Percentiles rank a stretch among this genome's conserved stretches.
Conservation (phyloP, 108 stramenopile genomes). For the Schizochytrium sp. region DNA sequence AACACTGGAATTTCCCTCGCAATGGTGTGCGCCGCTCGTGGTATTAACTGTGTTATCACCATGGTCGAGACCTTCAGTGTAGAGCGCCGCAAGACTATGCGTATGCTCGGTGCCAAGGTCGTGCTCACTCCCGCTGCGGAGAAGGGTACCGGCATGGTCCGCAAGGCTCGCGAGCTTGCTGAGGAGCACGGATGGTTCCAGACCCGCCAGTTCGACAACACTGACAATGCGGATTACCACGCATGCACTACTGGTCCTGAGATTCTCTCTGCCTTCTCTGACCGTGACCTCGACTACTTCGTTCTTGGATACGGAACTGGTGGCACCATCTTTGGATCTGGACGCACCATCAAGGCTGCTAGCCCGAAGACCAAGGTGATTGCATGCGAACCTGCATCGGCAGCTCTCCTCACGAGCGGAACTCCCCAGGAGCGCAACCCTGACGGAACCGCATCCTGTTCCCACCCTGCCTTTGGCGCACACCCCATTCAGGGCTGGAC, state of each 20-base stretch:
- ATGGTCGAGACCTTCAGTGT: conserved; percentile 91
- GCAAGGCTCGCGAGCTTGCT: conserved; percentile 84
- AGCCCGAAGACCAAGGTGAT: conserved; percentile 79
- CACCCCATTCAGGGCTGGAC: conserved; percentile 80
- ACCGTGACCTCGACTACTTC: conserved; percentile 84
- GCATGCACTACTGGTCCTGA: conserved; percentile 71
- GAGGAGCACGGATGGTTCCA: conserved; percentile 77
- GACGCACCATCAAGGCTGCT: conserved; percentile 79
- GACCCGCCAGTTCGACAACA: conserved; percentile 93
- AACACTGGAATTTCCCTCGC: conserved; percentile 92
- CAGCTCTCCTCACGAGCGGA: conserved; percentile 79
- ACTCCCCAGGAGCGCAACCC: conserved; percentile 74
- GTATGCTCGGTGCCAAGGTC: conserved; percentile 81
- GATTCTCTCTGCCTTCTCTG: conserved; percentile 74
- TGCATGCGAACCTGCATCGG: conserved; percentile 79
- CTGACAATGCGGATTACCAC: conserved; percentile 90
- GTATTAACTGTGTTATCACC: conserved; percentile 86
- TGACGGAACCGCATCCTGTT: conserved; percentile 73
- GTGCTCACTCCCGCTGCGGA: conserved; percentile 81
- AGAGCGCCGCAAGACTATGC: conserved; percentile 88
- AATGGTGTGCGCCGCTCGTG: conserved; percentile 91
- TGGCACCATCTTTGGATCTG: conserved; percentile 84
- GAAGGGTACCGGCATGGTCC: conserved; percentile 84
- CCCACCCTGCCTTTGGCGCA: conserved; percentile 70
- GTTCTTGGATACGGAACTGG: conserved; percentile 88